Evolutionary conservation across 805 yeast species (phyloP).

Genomic region (Wickerhamiella hasegawae): DNA sequence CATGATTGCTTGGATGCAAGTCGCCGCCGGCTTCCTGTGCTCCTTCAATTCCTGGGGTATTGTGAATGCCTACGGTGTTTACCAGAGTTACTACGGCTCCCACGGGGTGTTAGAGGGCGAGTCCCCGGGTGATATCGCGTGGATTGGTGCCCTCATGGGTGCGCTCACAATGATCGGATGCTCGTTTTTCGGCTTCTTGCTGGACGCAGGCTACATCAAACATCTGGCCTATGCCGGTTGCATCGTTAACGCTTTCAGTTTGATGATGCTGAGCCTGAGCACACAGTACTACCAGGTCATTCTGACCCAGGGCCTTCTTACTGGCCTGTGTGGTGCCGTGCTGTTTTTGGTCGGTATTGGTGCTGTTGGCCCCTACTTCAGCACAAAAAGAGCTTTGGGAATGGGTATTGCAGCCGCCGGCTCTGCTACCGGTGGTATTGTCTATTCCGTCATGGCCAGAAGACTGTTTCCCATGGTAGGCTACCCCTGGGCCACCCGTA

Average conservation of each 20-base stretch:
- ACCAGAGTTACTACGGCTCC: slow-evolving; percentile 12
- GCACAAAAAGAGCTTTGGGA: slow-evolving; percentile 29
- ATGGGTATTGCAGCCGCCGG: slow-evolving; percentile 34
- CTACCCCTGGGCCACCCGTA: slow-evolving; percentile 38
- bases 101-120: slow-evolving; percentile 2
- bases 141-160: slow-evolving; percentile 14
- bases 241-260: slow-evolving; percentile 28
- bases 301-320: slow-evolving; percentile 35
- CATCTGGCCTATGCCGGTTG: not conserved
- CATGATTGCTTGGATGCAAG: slow-evolving; percentile 16
- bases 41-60: slow-evolving; percentile 16
- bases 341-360: slow-evolving; percentile 30
- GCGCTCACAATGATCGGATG: slow-evolving; percentile 10
- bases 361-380: slow-evolving; percentile 35
- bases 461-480: slow-evolving; percentile 28
- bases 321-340: slow-evolving; percentile 33
- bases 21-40: slow-evolving; percentile 11
- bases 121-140: slow-evolving; percentile 12
- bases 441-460: slow-evolving; percentile 30
- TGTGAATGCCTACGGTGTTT: slow-evolving; percentile 15
- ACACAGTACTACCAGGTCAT: slow-evolving; percentile 34
- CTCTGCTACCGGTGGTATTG: slow-evolving; percentile 36
- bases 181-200: slow-evolving; percentile 18
- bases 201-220: slow-evolving; percentile 16
- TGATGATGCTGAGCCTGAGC: slow-evolving; percentile 32